A percentile compares a stretch with the other conserved stretches of the same genome.
Conservation (phyloP, 1,139 yeast species). For the Wickerhamomyces sp. region DNA sequence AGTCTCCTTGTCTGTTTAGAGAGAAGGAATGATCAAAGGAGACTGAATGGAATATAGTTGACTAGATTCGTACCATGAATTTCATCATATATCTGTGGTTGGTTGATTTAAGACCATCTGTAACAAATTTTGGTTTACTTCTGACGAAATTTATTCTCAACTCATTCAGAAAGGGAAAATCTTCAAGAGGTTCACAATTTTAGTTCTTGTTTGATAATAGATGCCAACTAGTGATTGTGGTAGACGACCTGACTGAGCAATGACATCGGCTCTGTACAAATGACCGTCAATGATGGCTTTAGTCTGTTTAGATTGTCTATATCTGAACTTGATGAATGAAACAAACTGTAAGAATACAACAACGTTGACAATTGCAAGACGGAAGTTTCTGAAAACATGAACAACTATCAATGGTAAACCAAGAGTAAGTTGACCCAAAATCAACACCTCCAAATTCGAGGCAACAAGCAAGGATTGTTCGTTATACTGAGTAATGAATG, state of each 20-base stretch:
- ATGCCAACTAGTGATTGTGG: conserved; percentile 52
- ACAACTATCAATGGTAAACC: conserved; percentile 28
- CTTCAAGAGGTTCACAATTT: conserved; percentile 5
- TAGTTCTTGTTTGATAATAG: conserved; percentile 55
- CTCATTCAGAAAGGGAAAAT: conserved; percentile 12
- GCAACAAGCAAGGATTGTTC: conserved; percentile 69
- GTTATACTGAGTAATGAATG: conserved; percentile 59
- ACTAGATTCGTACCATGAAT: no score
- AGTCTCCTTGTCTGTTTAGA: no score
- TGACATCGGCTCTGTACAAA: conserved; percentile 64
- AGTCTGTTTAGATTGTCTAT: conserved; percentile 72
- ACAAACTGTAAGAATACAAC: conserved; percentile 43
- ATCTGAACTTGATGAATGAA: conserved; percentile 68
- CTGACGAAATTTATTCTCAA: no score
- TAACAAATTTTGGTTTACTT: no score
- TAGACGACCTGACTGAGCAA: conserved; percentile 48
- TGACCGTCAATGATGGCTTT: conserved; percentile 62
- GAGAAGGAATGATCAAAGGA: no score
- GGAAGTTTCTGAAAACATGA: conserved; percentile 40
- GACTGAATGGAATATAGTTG: no score
- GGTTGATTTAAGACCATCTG: no score
- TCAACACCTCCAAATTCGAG: conserved; percentile 61
- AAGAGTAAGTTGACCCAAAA: conserved; percentile 45
- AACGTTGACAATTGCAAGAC: conserved; percentile 56
- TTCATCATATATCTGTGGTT: no score